Conservation (phyloP, 805 yeast species). For the Saccharomyces jurei region DNA sequence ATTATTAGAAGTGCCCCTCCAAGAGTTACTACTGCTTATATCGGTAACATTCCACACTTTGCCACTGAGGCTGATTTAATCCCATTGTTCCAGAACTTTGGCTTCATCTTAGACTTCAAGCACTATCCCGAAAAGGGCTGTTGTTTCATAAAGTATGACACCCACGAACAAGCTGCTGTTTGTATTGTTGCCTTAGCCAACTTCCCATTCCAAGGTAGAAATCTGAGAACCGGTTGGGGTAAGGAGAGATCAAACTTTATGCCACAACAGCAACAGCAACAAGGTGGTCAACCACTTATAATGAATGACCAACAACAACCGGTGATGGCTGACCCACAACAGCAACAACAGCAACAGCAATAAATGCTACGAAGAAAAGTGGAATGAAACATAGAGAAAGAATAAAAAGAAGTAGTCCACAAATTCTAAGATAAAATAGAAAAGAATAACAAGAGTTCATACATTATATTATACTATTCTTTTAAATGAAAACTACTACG, state of each 20-base stretch:
- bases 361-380: not conserved
- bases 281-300: conserved; percentile 8
- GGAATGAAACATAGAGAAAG: not conserved
- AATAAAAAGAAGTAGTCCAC: not conserved
- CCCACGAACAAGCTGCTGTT: conserved; percentile 82
- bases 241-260: conserved; percentile 41
- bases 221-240: conserved; percentile 84
- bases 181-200: conserved; percentile 76
- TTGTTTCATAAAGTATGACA: conserved; percentile 80
- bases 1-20: conserved; percentile 72
- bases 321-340: conserved; percentile 2
- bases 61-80: conserved; percentile 66
- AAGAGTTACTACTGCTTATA: conserved; percentile 63
- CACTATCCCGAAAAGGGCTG: conserved; percentile 75
- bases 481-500: not conserved
- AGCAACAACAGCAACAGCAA: conserved; percentile 4
- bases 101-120: conserved; percentile 73
- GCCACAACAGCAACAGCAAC: conserved; percentile 21
- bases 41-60: conserved; percentile 76
- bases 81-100: conserved; percentile 70
- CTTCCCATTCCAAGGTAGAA: conserved; percentile 64
- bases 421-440: not conserved
- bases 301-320: conserved; percentile 4
- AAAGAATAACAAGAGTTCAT: not conserved
- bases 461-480: not conserved